Evolutionary conservation across 2,329 filamentous ascomycete species (phyloP), one percentile per base, ranked within the genome.

Genomic region (Cryoendolithus antarcticus): DNA sequence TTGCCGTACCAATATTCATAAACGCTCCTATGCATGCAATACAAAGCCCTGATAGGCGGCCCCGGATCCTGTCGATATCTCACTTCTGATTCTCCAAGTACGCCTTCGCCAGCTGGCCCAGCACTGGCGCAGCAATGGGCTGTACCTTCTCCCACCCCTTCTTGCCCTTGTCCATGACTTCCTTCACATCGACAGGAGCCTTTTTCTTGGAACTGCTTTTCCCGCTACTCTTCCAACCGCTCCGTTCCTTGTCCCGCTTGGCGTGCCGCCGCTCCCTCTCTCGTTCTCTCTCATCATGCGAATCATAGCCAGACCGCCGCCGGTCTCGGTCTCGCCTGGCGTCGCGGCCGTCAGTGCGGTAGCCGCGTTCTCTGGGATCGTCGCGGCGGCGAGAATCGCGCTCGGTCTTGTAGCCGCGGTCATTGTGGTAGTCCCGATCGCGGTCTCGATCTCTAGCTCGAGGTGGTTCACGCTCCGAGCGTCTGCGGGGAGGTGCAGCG

Each of bases 111-210:
- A 43, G 19, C 10, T 21, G 34, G 2, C 33, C 38, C 30, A 40
- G 9, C 8, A 43, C 7, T 6, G 41, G 41, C 27, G 34, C 37
- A 34, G 41, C 41, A 10, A 43, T 35, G 15, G 41, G 41, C 41
- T 43, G 35, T 11, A 34, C 38, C 10, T 11, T 11, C 30, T 43
- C 37, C 41, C 41, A 43, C 2, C 34, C 37, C 38, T 43, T 43
- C 38, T 43, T 34, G 8, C 41, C 41, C 38, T 40, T 40, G 30
- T 39, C 41, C 41, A 43, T 32, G 6, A 40, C 37, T 12, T 40
- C 37, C 38, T 40, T 38, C 6, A 38, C 30, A 21, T 40, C 34
- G 11, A 40, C 30, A 19, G 15, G 15, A 19, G 37, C 30, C 34
- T 37, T 40, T 6, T 36, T 34, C 30, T 32, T 12, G 30, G 32